phyloP scores from a whole-genome alignment of 441 rosid genomes.

The Gossypium armourianum region DNA sequence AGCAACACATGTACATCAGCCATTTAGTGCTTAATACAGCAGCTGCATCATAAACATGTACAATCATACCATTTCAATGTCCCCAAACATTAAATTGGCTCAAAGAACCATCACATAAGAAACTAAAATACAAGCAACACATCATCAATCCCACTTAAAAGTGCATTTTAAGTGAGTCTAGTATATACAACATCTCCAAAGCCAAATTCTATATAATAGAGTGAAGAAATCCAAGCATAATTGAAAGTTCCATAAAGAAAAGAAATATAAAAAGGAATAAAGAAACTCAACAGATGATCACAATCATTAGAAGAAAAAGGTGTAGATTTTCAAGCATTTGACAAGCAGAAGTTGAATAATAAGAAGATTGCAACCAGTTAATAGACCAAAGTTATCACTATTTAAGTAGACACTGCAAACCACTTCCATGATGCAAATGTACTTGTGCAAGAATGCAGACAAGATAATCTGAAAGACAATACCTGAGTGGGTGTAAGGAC shows the following conservation, averaged over 20 bases:
- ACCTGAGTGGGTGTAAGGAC: constrained; percentile 95
- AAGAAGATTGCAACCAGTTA: neutral
- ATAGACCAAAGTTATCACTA: neutral
- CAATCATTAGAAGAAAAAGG: neutral
- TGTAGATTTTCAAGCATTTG: neutral
- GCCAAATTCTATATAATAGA: neutral
- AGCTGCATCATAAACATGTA: constrained; percentile 8
- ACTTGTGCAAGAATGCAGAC: constrained; percentile 11
- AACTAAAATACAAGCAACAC: neutral
- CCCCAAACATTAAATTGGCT: constrained; percentile 2
- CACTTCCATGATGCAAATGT: neutral
- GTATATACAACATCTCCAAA: neutral
- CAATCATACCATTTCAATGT: neutral
- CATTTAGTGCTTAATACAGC: constrained; percentile 4
- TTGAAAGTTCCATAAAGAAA: neutral
- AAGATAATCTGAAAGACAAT: constrained; percentile 17
- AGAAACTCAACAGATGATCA: neutral
- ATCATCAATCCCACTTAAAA: neutral
- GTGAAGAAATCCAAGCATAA: neutral
- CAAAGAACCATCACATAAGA: constrained; percentile 8
- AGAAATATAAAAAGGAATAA: neutral
- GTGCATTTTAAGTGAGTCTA: neutral
- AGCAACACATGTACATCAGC: constrained; percentile 7
- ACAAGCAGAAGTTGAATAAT: neutral
- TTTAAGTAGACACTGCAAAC: constrained; percentile 5